Evolutionary conservation across 495 filamentous ascomycete genomes (phyloP).

Genomic region (Xylaria sp.): DNA sequence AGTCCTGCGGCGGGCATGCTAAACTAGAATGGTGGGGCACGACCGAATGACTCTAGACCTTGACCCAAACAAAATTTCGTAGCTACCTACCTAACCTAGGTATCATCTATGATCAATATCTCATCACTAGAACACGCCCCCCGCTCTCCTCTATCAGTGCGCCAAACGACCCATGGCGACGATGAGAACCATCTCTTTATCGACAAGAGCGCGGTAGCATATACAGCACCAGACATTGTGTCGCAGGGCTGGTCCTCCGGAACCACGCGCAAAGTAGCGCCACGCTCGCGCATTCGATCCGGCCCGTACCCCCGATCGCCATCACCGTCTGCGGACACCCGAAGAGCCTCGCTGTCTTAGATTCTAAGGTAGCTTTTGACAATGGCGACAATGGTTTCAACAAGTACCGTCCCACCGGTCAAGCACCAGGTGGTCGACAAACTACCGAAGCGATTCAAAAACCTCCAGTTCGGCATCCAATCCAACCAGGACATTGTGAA

Average conservation of each 20-base stretch:
- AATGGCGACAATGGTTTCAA: constrained; percentile 34
- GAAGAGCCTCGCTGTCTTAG: not conserved
- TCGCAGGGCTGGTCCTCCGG: not conserved
- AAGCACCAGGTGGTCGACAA: constrained; percentile 92
- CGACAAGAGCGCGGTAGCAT: constrained; percentile 24
- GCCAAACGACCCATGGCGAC: constrained; percentile 8
- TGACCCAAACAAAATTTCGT: constrained; percentile 31
- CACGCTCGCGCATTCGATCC: not conserved
- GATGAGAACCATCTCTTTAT: not conserved
- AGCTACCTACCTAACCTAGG: no score
- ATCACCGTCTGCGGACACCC: not conserved
- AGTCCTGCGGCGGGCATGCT: not conserved
- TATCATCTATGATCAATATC: not conserved
- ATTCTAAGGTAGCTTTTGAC: constrained; percentile 6
- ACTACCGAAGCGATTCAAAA: constrained; percentile 87
- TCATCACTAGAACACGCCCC: not conserved
- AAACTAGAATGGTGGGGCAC: constrained; percentile 41
- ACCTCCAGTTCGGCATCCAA: constrained; percentile 93
- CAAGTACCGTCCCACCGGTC: constrained; percentile 46
- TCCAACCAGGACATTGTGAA: constrained; percentile 92
- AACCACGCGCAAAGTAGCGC: constrained; percentile 4
- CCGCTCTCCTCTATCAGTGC: not conserved
- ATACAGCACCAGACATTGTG: constrained; percentile 4
- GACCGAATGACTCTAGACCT: constrained; percentile 38
- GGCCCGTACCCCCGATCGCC: not conserved